These are phyloP conservation scores for Harrya chromipes DNA, from an alignment of 768 basidiomycete species.

Conservation along the genomic window DNA sequence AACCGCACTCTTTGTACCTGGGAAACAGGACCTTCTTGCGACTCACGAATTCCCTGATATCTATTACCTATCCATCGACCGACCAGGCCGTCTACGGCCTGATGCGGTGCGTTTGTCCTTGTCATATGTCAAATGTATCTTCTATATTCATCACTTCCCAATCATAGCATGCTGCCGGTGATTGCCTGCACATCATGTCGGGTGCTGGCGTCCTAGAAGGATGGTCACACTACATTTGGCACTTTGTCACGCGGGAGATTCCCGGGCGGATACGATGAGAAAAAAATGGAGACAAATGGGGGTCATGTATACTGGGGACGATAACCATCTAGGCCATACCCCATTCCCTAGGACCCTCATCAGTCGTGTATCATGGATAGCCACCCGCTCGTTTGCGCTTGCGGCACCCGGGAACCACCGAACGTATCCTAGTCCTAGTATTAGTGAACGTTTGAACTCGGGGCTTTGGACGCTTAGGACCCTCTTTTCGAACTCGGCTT, in stretches of 20 bases:
- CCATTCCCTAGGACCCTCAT: too few relatives aligned
- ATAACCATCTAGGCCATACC: too few relatives aligned
- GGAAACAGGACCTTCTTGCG: constrained; percentile 39
- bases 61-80: constrained; percentile 58
- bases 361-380: too few relatives aligned
- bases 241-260: constrained; percentile 42
- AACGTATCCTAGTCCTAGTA: too few relatives aligned
- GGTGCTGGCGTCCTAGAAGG: constrained; percentile 49
- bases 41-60: constrained; percentile 49
- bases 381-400: too few relatives aligned
- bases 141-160: not conserved
- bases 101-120: constrained; percentile 49
- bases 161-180: constrained; percentile 39
- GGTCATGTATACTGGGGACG: not conserved
- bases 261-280: constrained; percentile 20
- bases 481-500: too few relatives aligned
- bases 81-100: constrained; percentile 58
- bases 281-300: not conserved
- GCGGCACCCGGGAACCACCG: too few relatives aligned
- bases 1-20: not conserved
- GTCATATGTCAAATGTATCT: not conserved
- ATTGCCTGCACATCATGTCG: constrained; percentile 47
- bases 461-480: too few relatives aligned
- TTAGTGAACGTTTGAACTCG: too few relatives aligned
- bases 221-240: constrained; percentile 52